A percentile compares a stretch with the other conserved stretches of the same genome.
Evolutionary conservation across 1,284 basidiomycete species (phyloP).

Genomic region (Moesziomyces globuligerus): DNA sequence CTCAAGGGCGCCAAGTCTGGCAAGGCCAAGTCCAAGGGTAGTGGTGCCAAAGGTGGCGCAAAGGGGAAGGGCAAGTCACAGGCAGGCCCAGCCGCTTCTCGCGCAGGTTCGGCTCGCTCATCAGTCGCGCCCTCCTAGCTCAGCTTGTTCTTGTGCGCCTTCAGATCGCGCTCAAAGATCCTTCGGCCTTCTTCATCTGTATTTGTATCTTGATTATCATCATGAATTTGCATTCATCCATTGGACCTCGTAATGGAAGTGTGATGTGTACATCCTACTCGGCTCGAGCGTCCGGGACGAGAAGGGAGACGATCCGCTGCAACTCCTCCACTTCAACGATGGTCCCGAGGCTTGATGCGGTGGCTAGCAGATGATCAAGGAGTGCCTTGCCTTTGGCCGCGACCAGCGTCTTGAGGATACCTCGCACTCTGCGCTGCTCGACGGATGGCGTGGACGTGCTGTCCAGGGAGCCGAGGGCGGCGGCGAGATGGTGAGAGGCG

Average conservation of each 20-base stretch:
- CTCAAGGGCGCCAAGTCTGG: constrained; percentile 6
- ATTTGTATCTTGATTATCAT: constrained; percentile 21
- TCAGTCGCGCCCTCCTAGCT: constrained; percentile 26
- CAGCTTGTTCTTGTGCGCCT: neutral
- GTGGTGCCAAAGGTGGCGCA: constrained; percentile 15
- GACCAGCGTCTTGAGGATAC: constrained; percentile 16
- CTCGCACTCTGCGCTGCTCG: constrained; percentile 6
- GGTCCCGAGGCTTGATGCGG: neutral
- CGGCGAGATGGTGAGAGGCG: constrained; percentile 78
- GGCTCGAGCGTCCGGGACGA: neutral
- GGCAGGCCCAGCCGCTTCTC: constrained; percentile 13
- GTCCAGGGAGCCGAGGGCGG: constrained; percentile 3
- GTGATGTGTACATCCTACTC: too few relatives aligned
- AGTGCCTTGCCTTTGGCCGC: constrained; percentile 17
- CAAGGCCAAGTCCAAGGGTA: constrained; percentile 7
- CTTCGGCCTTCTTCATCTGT: constrained; percentile 3
- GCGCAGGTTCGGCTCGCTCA: constrained; percentile 31
- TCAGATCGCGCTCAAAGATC: neutral
- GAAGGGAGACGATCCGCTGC: constrained; percentile 6
- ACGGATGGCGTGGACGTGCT: neutral
- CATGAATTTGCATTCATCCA: neutral
- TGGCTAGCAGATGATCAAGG: constrained; percentile 11
- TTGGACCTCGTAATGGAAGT: neutral
- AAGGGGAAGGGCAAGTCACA: constrained; percentile 30
- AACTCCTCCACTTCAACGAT: neutral